Evolutionary conservation across 1,284 basidiomycete species (phyloP).

Genomic region (Gastroboletus turbinatus): DNA sequence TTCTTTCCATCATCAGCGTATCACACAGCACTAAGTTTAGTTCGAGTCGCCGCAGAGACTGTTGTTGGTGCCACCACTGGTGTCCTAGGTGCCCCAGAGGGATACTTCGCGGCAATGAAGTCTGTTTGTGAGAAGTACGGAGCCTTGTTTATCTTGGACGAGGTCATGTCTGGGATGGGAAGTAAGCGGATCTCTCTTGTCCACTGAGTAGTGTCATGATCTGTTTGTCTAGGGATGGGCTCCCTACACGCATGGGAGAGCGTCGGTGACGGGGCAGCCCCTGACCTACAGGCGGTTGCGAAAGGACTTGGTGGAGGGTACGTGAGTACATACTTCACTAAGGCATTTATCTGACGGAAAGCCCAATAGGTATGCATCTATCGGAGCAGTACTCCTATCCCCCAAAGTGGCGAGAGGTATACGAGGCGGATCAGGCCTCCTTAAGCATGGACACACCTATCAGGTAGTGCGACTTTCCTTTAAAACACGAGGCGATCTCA

Average conservation of each 20-base stretch:
- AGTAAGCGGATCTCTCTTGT: conserved; percentile 44
- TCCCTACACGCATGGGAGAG: conserved; percentile 85
- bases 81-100: conserved; percentile 70
- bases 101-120: conserved; percentile 83
- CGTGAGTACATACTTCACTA: conserved; percentile 19
- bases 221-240: conserved; percentile 61
- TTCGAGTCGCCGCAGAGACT: conserved; percentile 75
- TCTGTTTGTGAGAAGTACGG: conserved; percentile 86
- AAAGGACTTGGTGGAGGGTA: conserved; percentile 87
- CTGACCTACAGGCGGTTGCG: conserved; percentile 83
- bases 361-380: conserved; percentile 67
- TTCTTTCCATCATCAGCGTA: conserved; percentile 8
- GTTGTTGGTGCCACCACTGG: conserved; percentile 85
- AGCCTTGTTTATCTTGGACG: conserved; percentile 84
- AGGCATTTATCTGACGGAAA: conserved; percentile 4
- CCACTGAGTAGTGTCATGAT: conserved; percentile 1
- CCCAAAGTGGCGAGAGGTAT: conserved; percentile 70
- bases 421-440: conserved; percentile 60
- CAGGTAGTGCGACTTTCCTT: conserved; percentile 46
- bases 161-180: conserved; percentile 87
- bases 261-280: conserved; percentile 70
- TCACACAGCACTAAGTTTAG: conserved; percentile 9
- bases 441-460: conserved; percentile 87
- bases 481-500: conserved; percentile 6
- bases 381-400: conserved; percentile 78